Conservation (phyloP, 202 grass and related monocot species). For the Setaria viridis region DNA sequence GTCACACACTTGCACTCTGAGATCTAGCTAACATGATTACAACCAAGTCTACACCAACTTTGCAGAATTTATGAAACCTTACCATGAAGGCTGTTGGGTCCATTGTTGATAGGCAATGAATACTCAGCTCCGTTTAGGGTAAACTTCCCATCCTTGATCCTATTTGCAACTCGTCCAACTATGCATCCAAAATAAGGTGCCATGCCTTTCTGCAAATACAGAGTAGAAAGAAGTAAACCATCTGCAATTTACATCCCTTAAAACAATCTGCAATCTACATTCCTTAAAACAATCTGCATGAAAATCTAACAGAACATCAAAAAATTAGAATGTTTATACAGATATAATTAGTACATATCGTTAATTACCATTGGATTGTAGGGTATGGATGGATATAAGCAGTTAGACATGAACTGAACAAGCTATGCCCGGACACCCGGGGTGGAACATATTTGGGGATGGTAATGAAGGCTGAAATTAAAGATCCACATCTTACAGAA, state of each 20-base stretch:
- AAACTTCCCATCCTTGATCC: constrained; percentile 80
- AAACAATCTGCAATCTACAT: not conserved
- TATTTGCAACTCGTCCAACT: constrained; percentile 91
- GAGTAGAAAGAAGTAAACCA: not conserved
- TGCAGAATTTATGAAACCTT: constrained; percentile 28
- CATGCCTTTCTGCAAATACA: constrained; percentile 57
- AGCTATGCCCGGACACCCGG: not conserved
- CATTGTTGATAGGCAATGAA: constrained; percentile 78
- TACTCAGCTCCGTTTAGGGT: constrained; percentile 62
- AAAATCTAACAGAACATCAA: not conserved
- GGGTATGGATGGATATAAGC: not conserved
- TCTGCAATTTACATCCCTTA: not conserved
- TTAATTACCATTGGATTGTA: not conserved
- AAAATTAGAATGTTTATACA: not conserved
- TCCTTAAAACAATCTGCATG: constrained; percentile 11
- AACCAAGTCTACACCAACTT: not conserved
- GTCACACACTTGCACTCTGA: not conserved
- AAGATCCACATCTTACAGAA: not conserved
- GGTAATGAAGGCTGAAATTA: not conserved
- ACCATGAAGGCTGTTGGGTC: constrained; percentile 91
- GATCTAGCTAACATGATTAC: not conserved
- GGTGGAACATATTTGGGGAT: not conserved
- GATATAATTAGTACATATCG: not conserved
- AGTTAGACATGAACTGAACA: not conserved
- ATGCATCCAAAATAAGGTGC: constrained; percentile 93